phyloP scores from a whole-genome alignment of 352 stramenopile genomes.

The Globisporangium radiosum region DNA sequence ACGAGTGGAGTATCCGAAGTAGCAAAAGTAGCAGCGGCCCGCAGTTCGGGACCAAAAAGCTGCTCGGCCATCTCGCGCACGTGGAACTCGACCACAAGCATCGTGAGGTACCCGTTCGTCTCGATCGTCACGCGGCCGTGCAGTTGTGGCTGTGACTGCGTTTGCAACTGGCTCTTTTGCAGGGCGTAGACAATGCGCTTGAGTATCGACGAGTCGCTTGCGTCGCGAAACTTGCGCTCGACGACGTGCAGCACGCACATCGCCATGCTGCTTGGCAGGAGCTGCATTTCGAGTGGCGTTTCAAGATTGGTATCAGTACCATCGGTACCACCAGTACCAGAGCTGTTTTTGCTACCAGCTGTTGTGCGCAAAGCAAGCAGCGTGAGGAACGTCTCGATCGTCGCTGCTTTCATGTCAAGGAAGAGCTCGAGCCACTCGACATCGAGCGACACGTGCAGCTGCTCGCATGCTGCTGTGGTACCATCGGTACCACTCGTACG shows the following conservation, averaged over 20 bases:
- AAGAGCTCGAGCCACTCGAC: slow-evolving; percentile 52
- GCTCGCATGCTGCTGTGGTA: background rate
- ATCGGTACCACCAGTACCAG: background rate
- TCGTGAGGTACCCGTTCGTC: slow-evolving; percentile 60
- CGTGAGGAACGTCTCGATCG: slow-evolving; percentile 75
- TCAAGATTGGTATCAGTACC: slow-evolving; percentile 4
- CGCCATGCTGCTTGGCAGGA: slow-evolving; percentile 46
- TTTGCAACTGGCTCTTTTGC: background rate
- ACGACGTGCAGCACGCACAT: slow-evolving; percentile 46
- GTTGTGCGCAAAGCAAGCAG: slow-evolving; percentile 33
- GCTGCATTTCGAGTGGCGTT: slow-evolving; percentile 10
- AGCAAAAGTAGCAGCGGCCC: background rate
- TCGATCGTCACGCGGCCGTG: slow-evolving; percentile 22
- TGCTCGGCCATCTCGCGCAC: slow-evolving; percentile 38
- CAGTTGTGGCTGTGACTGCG: slow-evolving; percentile 4
- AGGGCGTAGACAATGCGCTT: slow-evolving; percentile 30
- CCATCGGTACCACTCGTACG: background rate
- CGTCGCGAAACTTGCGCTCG: slow-evolving; percentile 38
- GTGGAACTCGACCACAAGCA: slow-evolving; percentile 46
- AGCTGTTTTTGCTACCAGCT: slow-evolving; percentile 13
- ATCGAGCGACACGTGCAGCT: slow-evolving; percentile 32
- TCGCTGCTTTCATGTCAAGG: slow-evolving; percentile 68
- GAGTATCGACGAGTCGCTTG: slow-evolving; percentile 23
- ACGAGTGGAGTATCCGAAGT: too few relatives aligned
- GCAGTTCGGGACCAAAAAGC: slow-evolving; percentile 18